A percentile compares a stretch with the other conserved stretches of the same genome.
Conservation (phyloP, 495 filamentous ascomycete genomes). For the Daldinia loculata region DNA sequence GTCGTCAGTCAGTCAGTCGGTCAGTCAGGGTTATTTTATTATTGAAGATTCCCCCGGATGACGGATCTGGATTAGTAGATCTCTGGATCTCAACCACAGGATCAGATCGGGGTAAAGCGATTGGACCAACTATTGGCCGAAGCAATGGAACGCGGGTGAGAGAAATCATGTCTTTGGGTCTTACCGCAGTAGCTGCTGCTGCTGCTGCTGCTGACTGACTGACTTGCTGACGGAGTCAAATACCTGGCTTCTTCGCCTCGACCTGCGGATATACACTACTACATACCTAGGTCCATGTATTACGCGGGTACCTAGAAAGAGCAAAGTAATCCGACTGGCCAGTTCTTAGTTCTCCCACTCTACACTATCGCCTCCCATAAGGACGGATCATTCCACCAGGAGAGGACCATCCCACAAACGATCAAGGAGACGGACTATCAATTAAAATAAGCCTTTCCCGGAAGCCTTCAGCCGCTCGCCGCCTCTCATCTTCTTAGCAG, state of each 20-base stretch:
- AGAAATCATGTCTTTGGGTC: slow-evolving; percentile 12
- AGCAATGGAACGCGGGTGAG: slow-evolving; percentile 18
- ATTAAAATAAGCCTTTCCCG: slow-evolving; percentile 37
- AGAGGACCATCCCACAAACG: not conserved
- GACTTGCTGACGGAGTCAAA: not conserved
- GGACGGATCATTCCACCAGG: too few species aligned
- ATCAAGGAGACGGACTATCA: slow-evolving; percentile 9
- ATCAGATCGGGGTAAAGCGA: slow-evolving; percentile 36
- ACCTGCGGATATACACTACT: slow-evolving; percentile 1
- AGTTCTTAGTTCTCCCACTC: not conserved
- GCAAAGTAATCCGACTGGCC: slow-evolving; percentile 30
- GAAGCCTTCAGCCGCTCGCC: slow-evolving; percentile 32
- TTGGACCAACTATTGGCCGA: slow-evolving; percentile 25
- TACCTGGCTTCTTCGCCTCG: slow-evolving; percentile 21
- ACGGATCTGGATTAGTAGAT: slow-evolving; percentile 43
- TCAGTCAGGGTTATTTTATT: slow-evolving; percentile 10
- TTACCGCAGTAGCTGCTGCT: not conserved
- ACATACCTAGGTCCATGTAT: too few species aligned
- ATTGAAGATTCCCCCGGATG: slow-evolving; percentile 35
- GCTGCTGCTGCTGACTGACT: not conserved
- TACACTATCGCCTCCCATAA: too few species aligned
- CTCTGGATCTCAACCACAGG: slow-evolving; percentile 35
- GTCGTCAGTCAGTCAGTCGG: too few species aligned
- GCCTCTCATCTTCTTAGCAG: slow-evolving; percentile 18
- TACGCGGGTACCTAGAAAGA: slow-evolving; percentile 7